Base-by-base conservation (phyloP, 306 rosid genomes). In the Cucurbita argyrosperma region DNA sequence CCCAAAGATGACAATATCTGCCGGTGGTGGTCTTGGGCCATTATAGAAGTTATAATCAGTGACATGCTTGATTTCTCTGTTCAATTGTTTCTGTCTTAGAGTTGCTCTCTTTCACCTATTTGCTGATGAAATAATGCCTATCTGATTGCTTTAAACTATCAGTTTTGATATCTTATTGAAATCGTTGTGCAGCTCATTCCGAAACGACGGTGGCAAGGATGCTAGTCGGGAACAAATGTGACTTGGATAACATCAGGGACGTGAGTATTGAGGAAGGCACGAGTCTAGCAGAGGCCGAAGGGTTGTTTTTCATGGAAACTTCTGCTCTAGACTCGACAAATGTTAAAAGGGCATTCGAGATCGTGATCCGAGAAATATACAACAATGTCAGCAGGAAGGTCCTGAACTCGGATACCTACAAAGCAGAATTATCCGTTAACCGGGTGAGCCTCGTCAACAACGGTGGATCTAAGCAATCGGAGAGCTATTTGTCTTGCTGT, bases 221-320 rank as follows among this genome's bases (percentile, higher is more conserved):
- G 96, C 88, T 92, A 14, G 96, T 92, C 64, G 98, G 98, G 43
- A 92, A 92, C 85, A 92, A 92, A 77, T 84, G 84, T 42, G 98
- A 92, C 80, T 80, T 92, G 83, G 96, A 90, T 70, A 86, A 87
- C 73, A 90, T 90, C 47, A 80, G 98, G 80, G 84, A 83, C 35
- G 98, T 92, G 60, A 87, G 89, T 57, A 69, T 92, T 2, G 98
- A 92, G 61, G 98, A 92, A 79, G 98, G 98, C 46, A 92, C 85
- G 85, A 86, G 77, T 74, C 88, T 92, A 50, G 96, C 98, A 1
- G 98, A 92, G 85, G 81, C 91, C 10, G 96, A 92, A 78, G 98
- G 96, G 23, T 72, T 92, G 80, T 92, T 88, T 82, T 92, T 90
- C 93, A 88, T 92, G 96, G 98, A 92, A 81, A 90, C 98, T 53